Conservation (phyloP, 129 eudicot species). For the Ambrosia trifida region DNA sequence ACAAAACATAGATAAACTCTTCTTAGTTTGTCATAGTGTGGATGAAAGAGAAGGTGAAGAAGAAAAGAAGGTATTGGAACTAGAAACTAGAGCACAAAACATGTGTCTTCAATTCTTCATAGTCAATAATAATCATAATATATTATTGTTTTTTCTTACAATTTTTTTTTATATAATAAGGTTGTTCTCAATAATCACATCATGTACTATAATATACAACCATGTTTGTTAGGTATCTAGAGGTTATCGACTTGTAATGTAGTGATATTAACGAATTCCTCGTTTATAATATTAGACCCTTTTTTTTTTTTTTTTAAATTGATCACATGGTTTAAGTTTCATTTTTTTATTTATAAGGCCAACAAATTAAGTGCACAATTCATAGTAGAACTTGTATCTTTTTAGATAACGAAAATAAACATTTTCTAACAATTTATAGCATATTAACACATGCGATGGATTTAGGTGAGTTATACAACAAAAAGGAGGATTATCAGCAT, state of each 20-base stretch:
- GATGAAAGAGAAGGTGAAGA: conserved; percentile 9
- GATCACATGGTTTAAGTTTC: background rate
- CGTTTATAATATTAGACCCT: background rate
- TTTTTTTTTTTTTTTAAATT: too few relatives aligned
- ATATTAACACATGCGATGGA: too few relatives aligned
- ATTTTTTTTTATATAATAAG: background rate
- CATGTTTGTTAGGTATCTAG: conserved; percentile 32
- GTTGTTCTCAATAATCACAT: conserved; percentile 28
- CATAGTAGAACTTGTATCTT: too few relatives aligned
- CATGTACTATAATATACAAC: conserved; percentile 18
- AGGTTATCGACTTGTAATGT: conserved; percentile 14
- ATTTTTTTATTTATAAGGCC: too few relatives aligned
- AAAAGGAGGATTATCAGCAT: too few relatives aligned
- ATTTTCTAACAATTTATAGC: too few relatives aligned
- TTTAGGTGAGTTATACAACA: too few relatives aligned
- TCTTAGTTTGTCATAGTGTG: conserved; percentile 6
- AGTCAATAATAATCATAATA: conserved; percentile 36
- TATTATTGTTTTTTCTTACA: conserved; percentile 4
- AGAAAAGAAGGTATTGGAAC: conserved; percentile 23
- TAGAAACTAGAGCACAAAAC: conserved; percentile 37
- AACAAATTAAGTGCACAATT: too few relatives aligned
- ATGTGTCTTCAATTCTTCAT: conserved; percentile 44
- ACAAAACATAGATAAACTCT: conserved; percentile 14
- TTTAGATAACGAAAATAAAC: too few relatives aligned
- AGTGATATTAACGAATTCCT: background rate